A percentile compares a stretch with the other conserved stretches of the same genome.
Evolutionary conservation across 805 yeast species (phyloP).

Genomic region (Wickerhamiella vanderwaltii): DNA sequence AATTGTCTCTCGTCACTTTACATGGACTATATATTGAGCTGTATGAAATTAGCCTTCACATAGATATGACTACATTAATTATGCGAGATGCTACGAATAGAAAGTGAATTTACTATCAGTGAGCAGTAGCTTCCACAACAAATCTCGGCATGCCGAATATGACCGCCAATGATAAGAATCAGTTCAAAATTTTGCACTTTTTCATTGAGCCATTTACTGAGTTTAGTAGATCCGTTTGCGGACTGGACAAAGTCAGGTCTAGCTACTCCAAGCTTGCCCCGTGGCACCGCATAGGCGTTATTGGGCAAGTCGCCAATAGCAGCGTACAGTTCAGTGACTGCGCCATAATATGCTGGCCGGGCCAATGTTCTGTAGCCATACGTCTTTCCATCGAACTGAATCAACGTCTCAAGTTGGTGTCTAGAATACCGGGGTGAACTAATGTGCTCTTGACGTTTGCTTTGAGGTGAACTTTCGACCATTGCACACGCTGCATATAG

Average conservation of each 20-base stretch:
- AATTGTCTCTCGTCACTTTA: too few species aligned
- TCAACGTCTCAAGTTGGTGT: slow-evolving; percentile 29
- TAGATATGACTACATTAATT: too few species aligned
- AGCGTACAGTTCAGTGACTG: slow-evolving; percentile 35
- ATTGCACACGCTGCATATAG: slow-evolving; percentile 29
- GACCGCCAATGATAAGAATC: too few species aligned
- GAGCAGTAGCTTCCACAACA: too few species aligned
- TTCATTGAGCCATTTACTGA: slow-evolving; percentile 1
- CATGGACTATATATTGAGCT: too few species aligned
- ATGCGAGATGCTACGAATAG: too few species aligned
- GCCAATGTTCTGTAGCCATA: too few species aligned
- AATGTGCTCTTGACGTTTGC: slow-evolving; percentile 28
- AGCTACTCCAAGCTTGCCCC: slow-evolving; percentile 31
- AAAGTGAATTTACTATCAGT: too few species aligned
- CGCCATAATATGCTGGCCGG: slow-evolving; percentile 30
- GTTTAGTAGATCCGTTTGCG: slow-evolving; percentile 26
- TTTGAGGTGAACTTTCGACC: slow-evolving; percentile 28
- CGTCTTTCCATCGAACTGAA: background rate
- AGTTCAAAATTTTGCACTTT: too few species aligned
- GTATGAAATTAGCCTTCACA: too few species aligned
- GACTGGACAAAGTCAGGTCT: slow-evolving; percentile 29
- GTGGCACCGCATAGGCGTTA: slow-evolving; percentile 30
- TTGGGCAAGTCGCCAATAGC: slow-evolving; percentile 30
- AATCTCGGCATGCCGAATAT: too few species aligned
- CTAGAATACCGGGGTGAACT: slow-evolving; percentile 34